phyloP scores from a whole-genome alignment of 768 basidiomycete species.

The Podaxis sp. region DNA sequence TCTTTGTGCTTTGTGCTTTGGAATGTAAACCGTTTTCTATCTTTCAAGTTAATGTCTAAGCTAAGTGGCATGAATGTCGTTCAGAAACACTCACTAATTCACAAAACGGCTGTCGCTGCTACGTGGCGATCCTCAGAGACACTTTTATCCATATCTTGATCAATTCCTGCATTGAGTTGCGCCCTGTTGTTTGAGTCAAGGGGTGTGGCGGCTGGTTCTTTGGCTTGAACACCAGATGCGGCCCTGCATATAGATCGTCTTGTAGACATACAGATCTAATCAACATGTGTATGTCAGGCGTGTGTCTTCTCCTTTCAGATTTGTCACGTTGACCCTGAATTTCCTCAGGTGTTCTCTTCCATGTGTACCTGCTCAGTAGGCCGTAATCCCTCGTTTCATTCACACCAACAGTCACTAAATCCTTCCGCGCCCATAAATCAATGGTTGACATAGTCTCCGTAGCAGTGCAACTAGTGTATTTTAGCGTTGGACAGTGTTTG shows the following conservation, averaged over 20 bases:
- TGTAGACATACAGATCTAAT: background rate
- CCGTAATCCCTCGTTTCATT: background rate
- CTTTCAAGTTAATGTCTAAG: background rate
- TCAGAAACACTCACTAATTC: background rate
- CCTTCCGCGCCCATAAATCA: background rate
- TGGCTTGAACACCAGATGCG: background rate
- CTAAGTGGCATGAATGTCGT: background rate
- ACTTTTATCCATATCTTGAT: background rate
- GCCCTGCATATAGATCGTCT: background rate
- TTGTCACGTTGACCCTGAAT: background rate
- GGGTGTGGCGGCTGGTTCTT: background rate
- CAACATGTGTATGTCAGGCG: background rate
- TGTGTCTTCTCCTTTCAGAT: background rate
- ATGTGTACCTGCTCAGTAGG: background rate
- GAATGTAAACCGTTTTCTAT: background rate
- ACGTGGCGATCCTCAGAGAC: background rate
- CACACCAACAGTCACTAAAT: too few species aligned
- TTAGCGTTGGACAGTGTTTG: background rate
- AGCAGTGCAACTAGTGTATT: background rate
- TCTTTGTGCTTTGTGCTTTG: background rate
- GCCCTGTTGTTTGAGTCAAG: background rate
- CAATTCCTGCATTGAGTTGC: background rate
- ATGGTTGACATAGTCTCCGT: background rate
- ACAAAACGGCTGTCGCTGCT: background rate
- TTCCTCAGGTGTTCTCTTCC: conserved; percentile 3